Percentiles rank a stretch among this genome's conserved stretches.
These are phyloP conservation scores for Pharus latifolius DNA, from an alignment of 176 grass and related monocot species.

Conservation along the genomic window DNA sequence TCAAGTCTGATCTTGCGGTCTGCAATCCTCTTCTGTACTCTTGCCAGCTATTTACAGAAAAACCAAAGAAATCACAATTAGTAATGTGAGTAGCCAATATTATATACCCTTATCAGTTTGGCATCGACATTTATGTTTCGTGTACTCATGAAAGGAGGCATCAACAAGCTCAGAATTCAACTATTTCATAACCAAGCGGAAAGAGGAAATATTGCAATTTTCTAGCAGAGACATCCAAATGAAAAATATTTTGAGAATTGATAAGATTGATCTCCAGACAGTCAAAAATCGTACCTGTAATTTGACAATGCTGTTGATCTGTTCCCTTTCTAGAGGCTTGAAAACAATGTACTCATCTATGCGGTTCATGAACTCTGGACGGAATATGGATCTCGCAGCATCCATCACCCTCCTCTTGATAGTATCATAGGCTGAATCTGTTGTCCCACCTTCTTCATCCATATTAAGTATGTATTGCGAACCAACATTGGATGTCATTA, in stretches of 20 bases:
- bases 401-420: slow-evolving; percentile 97
- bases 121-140: too few relatives aligned
- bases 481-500: slow-evolving; percentile 98
- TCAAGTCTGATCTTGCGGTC: slow-evolving; percentile 84
- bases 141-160: too few relatives aligned
- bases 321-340: slow-evolving; percentile 68
- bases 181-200: too few relatives aligned
- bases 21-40: slow-evolving; percentile 80
- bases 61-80: neutral
- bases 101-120: too few relatives aligned
- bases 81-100: too few relatives aligned
- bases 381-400: slow-evolving; percentile 85
- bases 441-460: slow-evolving; percentile 53
- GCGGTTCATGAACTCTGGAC: slow-evolving; percentile 96
- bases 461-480: slow-evolving; percentile 96
- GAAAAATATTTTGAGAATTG: neutral
- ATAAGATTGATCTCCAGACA: neutral
- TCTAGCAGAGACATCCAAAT: neutral
- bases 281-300: slow-evolving; percentile 57
- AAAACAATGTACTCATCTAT: slow-evolving; percentile 96
- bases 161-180: too few relatives aligned
- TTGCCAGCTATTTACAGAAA: slow-evolving; percentile 45
- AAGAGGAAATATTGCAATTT: neutral
- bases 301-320: slow-evolving; percentile 81
- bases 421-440: slow-evolving; percentile 57